A percentile compares a stretch with the other conserved stretches of the same genome.
Evolutionary conservation across 2,329 filamentous ascomycete genomes (phyloP).

Genomic region (Penicillium sp.): DNA sequence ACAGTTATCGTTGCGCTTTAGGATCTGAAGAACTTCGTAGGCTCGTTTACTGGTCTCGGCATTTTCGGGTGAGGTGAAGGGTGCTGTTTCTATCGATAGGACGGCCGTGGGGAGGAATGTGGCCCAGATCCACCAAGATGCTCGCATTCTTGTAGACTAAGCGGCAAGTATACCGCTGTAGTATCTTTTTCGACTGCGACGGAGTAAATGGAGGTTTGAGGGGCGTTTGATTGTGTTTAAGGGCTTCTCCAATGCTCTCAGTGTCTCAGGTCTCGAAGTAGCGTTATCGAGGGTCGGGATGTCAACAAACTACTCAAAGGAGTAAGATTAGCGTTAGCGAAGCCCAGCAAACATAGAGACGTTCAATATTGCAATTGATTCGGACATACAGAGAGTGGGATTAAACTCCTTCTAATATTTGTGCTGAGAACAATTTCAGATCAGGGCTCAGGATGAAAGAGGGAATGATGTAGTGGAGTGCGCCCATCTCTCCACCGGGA

Average conservation of each 20-base stretch:
- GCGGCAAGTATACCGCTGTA: neutral
- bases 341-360: neutral
- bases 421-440: slow-evolving; percentile 1
- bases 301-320: slow-evolving; percentile 39
- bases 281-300: slow-evolving; percentile 12
- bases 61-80: slow-evolving; percentile 31
- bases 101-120: slow-evolving; percentile 33
- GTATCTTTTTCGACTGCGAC: neutral
- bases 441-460: slow-evolving; percentile 5
- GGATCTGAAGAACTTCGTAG: slow-evolving; percentile 32
- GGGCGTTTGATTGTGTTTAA: neutral
- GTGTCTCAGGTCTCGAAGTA: slow-evolving; percentile 9
- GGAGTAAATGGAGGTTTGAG: neutral
- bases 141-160: slow-evolving; percentile 33
- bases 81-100: slow-evolving; percentile 29
- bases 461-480: slow-evolving; percentile 25
- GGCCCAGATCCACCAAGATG: slow-evolving; percentile 31
- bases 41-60: slow-evolving; percentile 26
- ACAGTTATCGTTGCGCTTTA: slow-evolving; percentile 44
- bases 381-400: neutral
- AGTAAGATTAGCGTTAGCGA: slow-evolving; percentile 21
- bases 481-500: slow-evolving; percentile 28
- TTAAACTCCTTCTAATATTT: neutral
- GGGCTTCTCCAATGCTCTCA: neutral
- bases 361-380: neutral